These are phyloP conservation scores for Hibiscus tridactylites DNA, from an alignment of 345 rosid species.

Conservation along the genomic window DNA sequence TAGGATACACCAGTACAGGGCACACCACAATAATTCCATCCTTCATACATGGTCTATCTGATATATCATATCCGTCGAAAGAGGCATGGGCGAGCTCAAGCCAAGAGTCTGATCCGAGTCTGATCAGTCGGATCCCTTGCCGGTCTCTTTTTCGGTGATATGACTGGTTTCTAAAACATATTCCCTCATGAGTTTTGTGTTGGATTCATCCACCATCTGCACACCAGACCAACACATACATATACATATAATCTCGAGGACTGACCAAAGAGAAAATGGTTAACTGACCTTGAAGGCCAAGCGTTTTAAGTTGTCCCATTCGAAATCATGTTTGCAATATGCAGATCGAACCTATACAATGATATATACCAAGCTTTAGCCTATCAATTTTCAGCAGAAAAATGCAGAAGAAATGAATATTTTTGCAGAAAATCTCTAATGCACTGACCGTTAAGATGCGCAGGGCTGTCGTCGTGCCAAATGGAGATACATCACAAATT, in stretches of 20 bases:
- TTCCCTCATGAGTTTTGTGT: conserved; percentile 78
- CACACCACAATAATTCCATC: too few relatives aligned
- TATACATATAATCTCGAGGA: background rate
- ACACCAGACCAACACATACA: background rate
- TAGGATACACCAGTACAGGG: background rate
- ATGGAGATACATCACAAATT: background rate
- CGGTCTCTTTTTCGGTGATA: conserved; percentile 22
- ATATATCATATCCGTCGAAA: too few relatives aligned
- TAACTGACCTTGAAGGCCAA: conserved; percentile 47
- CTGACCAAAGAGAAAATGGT: background rate
- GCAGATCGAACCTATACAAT: conserved; percentile 64
- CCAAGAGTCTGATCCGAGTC: background rate
- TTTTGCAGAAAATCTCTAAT: background rate
- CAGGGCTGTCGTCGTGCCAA: conserved; percentile 33
- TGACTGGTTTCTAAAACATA: conserved; percentile 60
- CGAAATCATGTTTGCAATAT: conserved; percentile 74
- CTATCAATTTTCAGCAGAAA: background rate
- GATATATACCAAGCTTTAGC: background rate
- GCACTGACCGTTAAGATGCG: conserved; percentile 64
- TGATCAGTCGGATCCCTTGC: conserved; percentile 27
- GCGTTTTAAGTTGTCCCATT: conserved; percentile 67
- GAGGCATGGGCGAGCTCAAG: too few relatives aligned
- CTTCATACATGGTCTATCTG: too few relatives aligned
- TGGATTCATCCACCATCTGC: conserved; percentile 54
- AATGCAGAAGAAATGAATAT: background rate